Percentiles rank a stretch among this genome's conserved stretches.
Evolutionary conservation across 225 moss, liverwort and hornwort species (phyloP).

Genomic region (Polytrichum formosum): DNA sequence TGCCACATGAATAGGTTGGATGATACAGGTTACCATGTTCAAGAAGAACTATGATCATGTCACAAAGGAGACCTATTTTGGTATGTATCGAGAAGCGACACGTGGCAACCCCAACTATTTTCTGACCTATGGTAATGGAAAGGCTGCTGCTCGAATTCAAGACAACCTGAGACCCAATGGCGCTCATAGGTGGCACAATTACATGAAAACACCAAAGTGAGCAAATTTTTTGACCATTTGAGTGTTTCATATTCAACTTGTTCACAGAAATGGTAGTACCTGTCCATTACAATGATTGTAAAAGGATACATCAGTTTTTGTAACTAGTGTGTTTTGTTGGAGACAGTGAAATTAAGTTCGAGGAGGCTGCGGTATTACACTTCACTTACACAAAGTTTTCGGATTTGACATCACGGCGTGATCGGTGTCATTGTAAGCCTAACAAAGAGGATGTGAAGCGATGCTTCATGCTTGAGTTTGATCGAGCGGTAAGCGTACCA

Average conservation of each 20-base stretch:
- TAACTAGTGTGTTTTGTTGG: not conserved
- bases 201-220: conserved; percentile 91
- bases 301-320: no score
- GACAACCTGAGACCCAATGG: conserved; percentile 92
- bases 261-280: no score
- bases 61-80: conserved; percentile 96
- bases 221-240: not conserved
- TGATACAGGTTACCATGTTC: conserved; percentile 81
- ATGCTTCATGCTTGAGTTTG: conserved; percentile 99
- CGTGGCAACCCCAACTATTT: conserved; percentile 98
- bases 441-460: conserved; percentile 99
- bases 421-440: conserved; percentile 97
- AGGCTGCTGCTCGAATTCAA: conserved; percentile 95
- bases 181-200: conserved; percentile 99
- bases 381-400: conserved; percentile 97
- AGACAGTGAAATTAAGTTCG: conserved; percentile 87
- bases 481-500: conserved; percentile 69
- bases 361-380: conserved; percentile 96
- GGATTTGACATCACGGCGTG: conserved; percentile 93
- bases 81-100: conserved; percentile 92
- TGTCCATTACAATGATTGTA: no score
- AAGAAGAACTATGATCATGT: conserved; percentile 99
- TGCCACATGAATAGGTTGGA: no score
- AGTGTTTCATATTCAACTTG: no score
- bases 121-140: conserved; percentile 96